A percentile compares a stretch with the other conserved stretches of the same genome.
Evolutionary conservation across 345 rosid species (phyloP).

Genomic region (Dovyalis caffra): DNA sequence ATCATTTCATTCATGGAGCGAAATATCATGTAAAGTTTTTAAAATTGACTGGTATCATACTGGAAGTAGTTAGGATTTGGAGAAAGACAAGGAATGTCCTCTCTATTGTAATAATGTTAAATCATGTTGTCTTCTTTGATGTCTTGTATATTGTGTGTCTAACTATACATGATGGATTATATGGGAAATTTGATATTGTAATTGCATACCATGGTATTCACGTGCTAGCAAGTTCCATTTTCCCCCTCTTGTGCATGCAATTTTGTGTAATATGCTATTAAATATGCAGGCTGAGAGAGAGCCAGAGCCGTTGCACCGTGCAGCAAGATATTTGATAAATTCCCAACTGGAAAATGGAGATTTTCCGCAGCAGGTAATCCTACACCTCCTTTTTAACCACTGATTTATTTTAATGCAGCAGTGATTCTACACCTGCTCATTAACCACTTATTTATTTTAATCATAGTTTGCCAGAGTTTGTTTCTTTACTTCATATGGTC

Average conservation of each 20-base stretch:
- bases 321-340: conserved; percentile 47
- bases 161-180: not conserved
- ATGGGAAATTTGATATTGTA: not conserved
- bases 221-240: not conserved
- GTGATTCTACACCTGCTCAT: conserved; percentile 15
- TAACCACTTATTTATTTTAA: not conserved
- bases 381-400: not conserved
- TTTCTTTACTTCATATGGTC: not conserved
- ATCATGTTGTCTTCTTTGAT: not conserved
- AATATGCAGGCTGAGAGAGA: conserved; percentile 47
- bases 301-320: conserved; percentile 49
- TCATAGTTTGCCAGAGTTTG: not conserved
- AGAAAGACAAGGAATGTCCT: not conserved
- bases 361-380: conserved; percentile 61
- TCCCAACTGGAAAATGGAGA: conserved; percentile 67
- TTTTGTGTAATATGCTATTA: not conserved
- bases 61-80: not conserved
- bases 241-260: not conserved
- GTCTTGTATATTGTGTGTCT: not conserved
- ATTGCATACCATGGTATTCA: not conserved
- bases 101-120: not conserved
- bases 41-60: not conserved
- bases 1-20: not conserved
- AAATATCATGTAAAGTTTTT: not conserved
- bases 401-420: conserved; percentile 34